A percentile compares a stretch with the other conserved stretches of the same genome.
These are phyloP conservation scores for Gaultheria prostrata DNA, from an alignment of 148 eudicot species.

Conservation along the genomic window DNA sequence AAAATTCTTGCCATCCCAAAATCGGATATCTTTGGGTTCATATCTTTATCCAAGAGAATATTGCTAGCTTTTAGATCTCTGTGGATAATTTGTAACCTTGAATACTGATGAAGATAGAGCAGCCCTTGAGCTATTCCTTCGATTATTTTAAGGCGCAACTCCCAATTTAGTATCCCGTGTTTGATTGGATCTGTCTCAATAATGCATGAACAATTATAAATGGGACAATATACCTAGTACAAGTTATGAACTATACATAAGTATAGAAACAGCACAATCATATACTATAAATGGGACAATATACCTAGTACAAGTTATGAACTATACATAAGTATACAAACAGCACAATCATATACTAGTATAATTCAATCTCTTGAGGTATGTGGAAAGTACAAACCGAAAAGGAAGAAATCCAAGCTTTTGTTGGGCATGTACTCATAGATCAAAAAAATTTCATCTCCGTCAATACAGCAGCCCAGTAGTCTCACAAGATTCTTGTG, in stretches of 20 bases:
- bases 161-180: background rate
- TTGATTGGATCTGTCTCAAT: background rate
- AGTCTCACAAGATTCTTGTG: constrained; percentile 15
- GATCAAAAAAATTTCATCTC: background rate
- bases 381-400: background rate
- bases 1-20: constrained; percentile 22
- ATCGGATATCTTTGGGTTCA: constrained; percentile 29
- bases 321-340: background rate
- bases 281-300: background rate
- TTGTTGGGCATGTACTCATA: constrained; percentile 16
- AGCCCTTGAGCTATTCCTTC: constrained; percentile 13
- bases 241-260: background rate
- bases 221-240: background rate
- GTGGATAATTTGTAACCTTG: constrained; percentile 34
- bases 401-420: constrained; percentile 18
- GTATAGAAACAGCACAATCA: background rate
- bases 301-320: background rate
- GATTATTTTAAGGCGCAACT: background rate
- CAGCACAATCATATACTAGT: background rate
- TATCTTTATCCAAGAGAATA: constrained; percentile 25
- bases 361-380: background rate
- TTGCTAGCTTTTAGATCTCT: constrained; percentile 39
- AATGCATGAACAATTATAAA: background rate
- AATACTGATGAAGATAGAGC: constrained; percentile 35
- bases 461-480: constrained; percentile 9